Conservation (phyloP, 1,284 basidiomycete species). For the Irpex sp. region DNA sequence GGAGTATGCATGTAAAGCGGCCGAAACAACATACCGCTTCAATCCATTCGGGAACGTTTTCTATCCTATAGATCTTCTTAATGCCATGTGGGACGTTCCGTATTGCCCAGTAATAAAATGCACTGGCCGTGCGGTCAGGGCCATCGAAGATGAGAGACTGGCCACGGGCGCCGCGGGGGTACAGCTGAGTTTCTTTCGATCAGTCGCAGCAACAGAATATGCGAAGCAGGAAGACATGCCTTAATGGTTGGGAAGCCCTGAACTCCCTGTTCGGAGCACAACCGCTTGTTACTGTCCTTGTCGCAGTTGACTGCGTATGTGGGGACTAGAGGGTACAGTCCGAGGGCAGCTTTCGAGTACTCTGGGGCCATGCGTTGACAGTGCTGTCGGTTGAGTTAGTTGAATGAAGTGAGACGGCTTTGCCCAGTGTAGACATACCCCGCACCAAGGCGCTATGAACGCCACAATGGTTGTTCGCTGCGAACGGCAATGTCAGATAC, state of each 20-base stretch:
- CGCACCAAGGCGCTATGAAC: slow-evolving; percentile 89
- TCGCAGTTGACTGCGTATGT: slow-evolving; percentile 93
- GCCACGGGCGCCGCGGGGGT: slow-evolving; percentile 67
- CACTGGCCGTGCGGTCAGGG: slow-evolving; percentile 67
- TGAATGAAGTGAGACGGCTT: not conserved
- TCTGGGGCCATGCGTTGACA: slow-evolving; percentile 88
- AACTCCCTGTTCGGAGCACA: slow-evolving; percentile 85
- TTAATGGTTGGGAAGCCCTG: slow-evolving; percentile 94
- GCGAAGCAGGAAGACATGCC: slow-evolving; percentile 29
- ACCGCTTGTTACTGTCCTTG: slow-evolving; percentile 71
- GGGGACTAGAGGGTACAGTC: slow-evolving; percentile 80
- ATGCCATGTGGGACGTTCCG: slow-evolving; percentile 67
- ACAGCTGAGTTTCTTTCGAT: slow-evolving; percentile 43
- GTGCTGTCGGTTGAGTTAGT: slow-evolving; percentile 47
- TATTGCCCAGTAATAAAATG: slow-evolving; percentile 76
- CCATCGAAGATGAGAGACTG: slow-evolving; percentile 70
- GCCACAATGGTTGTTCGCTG: slow-evolving; percentile 79
- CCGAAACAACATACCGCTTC: slow-evolving; percentile 42
- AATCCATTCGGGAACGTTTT: slow-evolving; percentile 61
- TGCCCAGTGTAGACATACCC: slow-evolving; percentile 46
- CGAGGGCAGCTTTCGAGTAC: slow-evolving; percentile 77
- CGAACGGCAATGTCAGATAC: slow-evolving; percentile 6
- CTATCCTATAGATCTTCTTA: slow-evolving; percentile 59
- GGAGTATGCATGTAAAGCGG: not conserved
- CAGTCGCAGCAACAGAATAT: slow-evolving; percentile 8